phyloP scores from a whole-genome alignment of 2,329 filamentous ascomycete genomes.

The Fusarium oligoseptatum region DNA sequence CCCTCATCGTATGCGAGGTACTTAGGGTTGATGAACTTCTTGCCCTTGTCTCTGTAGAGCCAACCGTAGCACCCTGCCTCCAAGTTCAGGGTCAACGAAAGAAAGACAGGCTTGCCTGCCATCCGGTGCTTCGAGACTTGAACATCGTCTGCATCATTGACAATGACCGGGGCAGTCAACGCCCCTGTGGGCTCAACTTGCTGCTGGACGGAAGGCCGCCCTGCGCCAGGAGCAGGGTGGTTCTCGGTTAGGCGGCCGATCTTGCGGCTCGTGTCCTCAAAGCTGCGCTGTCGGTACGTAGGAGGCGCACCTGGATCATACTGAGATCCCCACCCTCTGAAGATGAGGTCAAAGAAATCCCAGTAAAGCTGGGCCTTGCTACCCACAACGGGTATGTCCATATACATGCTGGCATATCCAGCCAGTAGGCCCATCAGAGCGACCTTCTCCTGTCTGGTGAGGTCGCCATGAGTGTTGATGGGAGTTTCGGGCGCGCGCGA shows the following conservation, averaged over 20 bases:
- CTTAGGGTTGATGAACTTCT: not conserved
- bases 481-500: no score
- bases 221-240: not conserved
- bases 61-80: not conserved
- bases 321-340: not conserved
- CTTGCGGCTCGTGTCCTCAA: not conserved
- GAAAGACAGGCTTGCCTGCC: not conserved
- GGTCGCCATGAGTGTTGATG: no score
- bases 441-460: no score
- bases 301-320: not conserved
- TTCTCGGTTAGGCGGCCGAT: not conserved
- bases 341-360: not conserved
- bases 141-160: no score
- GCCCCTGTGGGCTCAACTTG: not conserved
- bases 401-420: no score
- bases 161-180: not conserved
- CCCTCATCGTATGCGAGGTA: not conserved
- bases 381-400: no score
- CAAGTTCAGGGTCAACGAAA: not conserved
- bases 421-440: no score
- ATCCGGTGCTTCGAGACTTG: no score
- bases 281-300: not conserved
- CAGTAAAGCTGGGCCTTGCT: not conserved
- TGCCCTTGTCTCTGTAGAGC: not conserved
- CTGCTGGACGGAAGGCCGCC: not conserved